A percentile compares a stretch with the other conserved stretches of the same genome.
phyloP scores from a whole-genome alignment of 1,284 basidiomycete species.

The Phenoliferia sp. region DNA sequence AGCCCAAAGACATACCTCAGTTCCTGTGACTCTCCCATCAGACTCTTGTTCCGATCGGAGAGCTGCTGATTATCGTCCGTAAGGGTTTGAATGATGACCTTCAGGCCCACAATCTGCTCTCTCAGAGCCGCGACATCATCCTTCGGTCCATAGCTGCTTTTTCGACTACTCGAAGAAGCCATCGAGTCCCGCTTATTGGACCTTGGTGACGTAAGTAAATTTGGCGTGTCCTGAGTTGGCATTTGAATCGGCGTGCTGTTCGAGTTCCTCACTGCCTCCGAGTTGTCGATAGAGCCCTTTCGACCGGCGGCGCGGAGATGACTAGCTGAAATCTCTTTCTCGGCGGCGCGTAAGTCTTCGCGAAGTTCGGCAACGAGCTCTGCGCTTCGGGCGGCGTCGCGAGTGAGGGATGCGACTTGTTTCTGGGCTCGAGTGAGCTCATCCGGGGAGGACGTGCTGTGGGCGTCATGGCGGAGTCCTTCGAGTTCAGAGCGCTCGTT shows the following conservation, averaged over 20 bases:
- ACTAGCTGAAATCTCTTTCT: conserved; percentile 19
- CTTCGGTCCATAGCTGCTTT: conserved; percentile 18
- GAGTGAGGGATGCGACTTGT: conserved; percentile 53
- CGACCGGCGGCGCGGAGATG: not conserved
- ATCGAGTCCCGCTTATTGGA: conserved; percentile 4
- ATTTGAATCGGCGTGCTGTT: not conserved
- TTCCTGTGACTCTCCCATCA: conserved; percentile 59
- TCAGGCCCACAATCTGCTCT: conserved; percentile 36
- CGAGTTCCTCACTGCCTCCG: not conserved
- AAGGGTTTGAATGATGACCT: conserved; percentile 70
- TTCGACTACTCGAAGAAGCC: not conserved
- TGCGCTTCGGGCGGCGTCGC: conserved; percentile 40
- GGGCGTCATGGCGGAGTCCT: conserved; percentile 60
- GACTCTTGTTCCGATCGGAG: conserved; percentile 59
- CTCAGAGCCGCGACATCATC: conserved; percentile 31
- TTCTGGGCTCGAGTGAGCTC: conserved; percentile 40
- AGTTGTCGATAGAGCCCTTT: conserved; percentile 5
- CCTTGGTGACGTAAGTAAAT: not conserved
- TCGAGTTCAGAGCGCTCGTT: conserved; percentile 90
- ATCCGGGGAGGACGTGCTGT: conserved; percentile 15
- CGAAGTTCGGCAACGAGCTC: conserved; percentile 46
- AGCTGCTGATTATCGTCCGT: conserved; percentile 71
- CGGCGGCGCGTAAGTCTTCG: conserved; percentile 41
- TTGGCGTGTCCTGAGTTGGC: not conserved
- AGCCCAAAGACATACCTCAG: conserved; percentile 46